Conservation (phyloP, 192 early-diverging fungal genomes). For the Backusella morwellensis region DNA sequence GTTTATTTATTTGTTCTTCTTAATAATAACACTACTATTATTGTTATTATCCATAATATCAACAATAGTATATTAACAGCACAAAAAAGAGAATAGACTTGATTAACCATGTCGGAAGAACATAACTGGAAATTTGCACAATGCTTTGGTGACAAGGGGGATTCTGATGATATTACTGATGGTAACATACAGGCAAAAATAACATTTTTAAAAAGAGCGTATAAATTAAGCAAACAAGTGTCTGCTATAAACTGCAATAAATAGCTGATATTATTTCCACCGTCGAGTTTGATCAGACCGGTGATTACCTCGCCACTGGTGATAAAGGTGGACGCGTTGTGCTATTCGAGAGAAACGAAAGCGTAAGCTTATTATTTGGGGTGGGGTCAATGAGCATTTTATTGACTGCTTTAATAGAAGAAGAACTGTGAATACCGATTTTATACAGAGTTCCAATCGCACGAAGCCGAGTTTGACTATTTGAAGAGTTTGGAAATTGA, state of each 20-base stretch:
- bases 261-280: constrained; percentile 95
- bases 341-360: constrained; percentile 89
- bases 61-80: neutral
- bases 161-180: constrained; percentile 93
- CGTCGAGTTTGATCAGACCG: constrained; percentile 89
- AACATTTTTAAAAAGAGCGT: neutral
- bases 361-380: constrained; percentile 51
- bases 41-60: neutral
- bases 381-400: neutral
- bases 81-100: neutral
- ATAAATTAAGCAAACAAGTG: neutral
- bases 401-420: constrained; percentile 59
- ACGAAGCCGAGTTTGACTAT: constrained; percentile 96
- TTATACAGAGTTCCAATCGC: constrained; percentile 94
- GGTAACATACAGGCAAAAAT: constrained; percentile 50
- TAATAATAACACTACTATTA: neutral
- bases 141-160: constrained; percentile 95
- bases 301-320: constrained; percentile 89
- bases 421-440: constrained; percentile 96
- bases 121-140: constrained; percentile 83
- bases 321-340: constrained; percentile 91
- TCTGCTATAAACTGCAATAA: neutral
- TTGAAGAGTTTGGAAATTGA: constrained; percentile 94
- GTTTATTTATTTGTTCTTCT: neutral
- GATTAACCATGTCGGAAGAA: constrained; percentile 32